phyloP scores from a whole-genome alignment of 495 filamentous ascomycete genomes.

The Aspergillus asperescens region DNA sequence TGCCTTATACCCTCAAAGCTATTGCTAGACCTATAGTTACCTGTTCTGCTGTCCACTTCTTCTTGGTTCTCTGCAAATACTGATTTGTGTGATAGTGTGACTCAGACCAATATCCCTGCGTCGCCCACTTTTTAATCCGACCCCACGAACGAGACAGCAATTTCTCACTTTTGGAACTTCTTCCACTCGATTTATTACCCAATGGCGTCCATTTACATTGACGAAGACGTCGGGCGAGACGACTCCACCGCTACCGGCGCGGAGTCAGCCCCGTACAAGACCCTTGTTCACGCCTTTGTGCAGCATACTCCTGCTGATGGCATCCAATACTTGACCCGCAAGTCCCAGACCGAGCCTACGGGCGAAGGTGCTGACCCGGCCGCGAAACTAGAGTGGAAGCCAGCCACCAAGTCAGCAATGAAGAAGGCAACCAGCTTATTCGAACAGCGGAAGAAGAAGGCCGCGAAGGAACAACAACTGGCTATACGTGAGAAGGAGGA shows the following conservation, averaged over 20 bases:
- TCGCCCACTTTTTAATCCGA: no score
- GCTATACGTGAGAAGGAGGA: slow-evolving; percentile 68
- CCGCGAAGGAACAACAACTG: slow-evolving; percentile 61
- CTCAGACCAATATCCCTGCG: slow-evolving; percentile 6
- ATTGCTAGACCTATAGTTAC: neutral
- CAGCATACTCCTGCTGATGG: slow-evolving; percentile 59
- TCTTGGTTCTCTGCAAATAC: neutral
- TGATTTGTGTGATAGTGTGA: slow-evolving; percentile 6
- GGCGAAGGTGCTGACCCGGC: slow-evolving; percentile 48
- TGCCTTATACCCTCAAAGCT: neutral
- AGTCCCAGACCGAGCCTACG: slow-evolving; percentile 61
- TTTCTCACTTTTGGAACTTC: neutral
- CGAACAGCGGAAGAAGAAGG: slow-evolving; percentile 72
- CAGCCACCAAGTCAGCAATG: slow-evolving; percentile 71
- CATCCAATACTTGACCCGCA: slow-evolving; percentile 60
- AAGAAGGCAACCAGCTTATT: slow-evolving; percentile 74
- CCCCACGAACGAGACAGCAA: neutral
- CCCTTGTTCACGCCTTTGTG: slow-evolving; percentile 68
- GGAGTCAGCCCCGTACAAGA: slow-evolving; percentile 72
- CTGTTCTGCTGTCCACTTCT: neutral
- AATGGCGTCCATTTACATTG: slow-evolving; percentile 63
- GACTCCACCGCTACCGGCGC: slow-evolving; percentile 61
- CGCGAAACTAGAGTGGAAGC: slow-evolving; percentile 63
- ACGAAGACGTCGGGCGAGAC: slow-evolving; percentile 73
- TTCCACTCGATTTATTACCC: slow-evolving; percentile 8